Evolutionary conservation across 495 filamentous ascomycete genomes (phyloP), one percentile per base, ranked within the genome.

Genomic region (Bombardia bombarda): DNA sequence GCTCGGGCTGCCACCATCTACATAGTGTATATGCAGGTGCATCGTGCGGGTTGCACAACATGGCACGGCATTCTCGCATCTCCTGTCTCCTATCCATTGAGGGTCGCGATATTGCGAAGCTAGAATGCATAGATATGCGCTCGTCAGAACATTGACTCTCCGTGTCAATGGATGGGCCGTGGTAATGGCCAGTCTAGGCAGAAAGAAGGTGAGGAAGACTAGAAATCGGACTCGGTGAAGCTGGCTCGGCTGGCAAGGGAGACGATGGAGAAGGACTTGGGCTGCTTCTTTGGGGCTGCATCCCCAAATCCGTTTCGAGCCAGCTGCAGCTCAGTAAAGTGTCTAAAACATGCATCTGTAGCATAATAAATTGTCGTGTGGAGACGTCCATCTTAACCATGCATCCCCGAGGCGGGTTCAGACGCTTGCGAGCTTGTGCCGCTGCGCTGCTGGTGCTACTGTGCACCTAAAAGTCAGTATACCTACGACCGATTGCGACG

Each of bases 31-130:
- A 49, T 47, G 46, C 33, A 30, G 31, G 34, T 47, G 23, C 39
- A 36, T 42, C 12, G 38, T 52, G 50, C 20, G 42, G n/a, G 55
- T 56, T 40, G 44, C 57, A 61, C 55, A 26, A 42, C 57, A 55
- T 54, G 42, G 34, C 32, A 39, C 54, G 49, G 46, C 46, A 49
- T 45, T 47, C 42, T 38, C 28, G 41, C 22, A 44, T 25, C 23
- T 46, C 23, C 44, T 38, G 14, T 20, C 44, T 42, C 24, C 36
- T 21, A 14, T 6, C 8, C 13, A 7, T 21, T 26, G 25, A 32
- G 20, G 17, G 23, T 20, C 26, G 12, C 5, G 3, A 12, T 39
- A 18, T 41, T 39, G 43, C 43, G 32, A 37, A 43, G 53, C 40
- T 16, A 21, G n/a, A n/a, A n/a, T n/a, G n/a, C n/a, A n/a, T n/a